Percentiles rank a stretch among this genome's conserved stretches.
These are phyloP conservation scores for Dichotomopilus funicola DNA, from an alignment of 2,329 filamentous ascomycete genomes.

Conservation along the genomic window DNA sequence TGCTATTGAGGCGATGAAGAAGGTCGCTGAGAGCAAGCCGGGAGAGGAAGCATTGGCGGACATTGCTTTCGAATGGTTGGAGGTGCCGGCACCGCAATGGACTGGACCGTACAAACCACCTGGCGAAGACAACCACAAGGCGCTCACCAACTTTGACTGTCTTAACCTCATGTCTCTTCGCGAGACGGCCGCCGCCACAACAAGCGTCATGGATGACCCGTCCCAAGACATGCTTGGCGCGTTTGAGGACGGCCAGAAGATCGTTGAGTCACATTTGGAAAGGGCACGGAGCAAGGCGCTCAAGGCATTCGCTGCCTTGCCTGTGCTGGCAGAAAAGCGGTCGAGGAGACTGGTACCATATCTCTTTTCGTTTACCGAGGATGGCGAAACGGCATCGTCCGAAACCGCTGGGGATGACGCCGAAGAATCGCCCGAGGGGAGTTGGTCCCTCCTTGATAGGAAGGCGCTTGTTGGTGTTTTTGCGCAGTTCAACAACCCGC, in stretches of 20 bases:
- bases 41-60: slow-evolving; percentile 68
- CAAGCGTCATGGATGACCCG: slow-evolving; percentile 46
- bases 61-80: slow-evolving; percentile 73
- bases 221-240: slow-evolving; percentile 52
- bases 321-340: slow-evolving; percentile 74
- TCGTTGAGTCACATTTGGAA: slow-evolving; percentile 42
- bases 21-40: slow-evolving; percentile 61
- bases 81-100: slow-evolving; percentile 50
- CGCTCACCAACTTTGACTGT: slow-evolving; percentile 75
- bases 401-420: slow-evolving; percentile 29
- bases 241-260: slow-evolving; percentile 59
- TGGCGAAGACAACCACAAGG: slow-evolving; percentile 30
- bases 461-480: slow-evolving; percentile 78
- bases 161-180: slow-evolving; percentile 61
- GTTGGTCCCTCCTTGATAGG: slow-evolving; percentile 73
- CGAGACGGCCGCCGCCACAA: slow-evolving; percentile 43
- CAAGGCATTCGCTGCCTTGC: slow-evolving; percentile 66
- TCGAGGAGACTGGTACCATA: slow-evolving; percentile 81
- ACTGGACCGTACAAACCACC: slow-evolving; percentile 35
- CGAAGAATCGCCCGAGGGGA: slow-evolving; percentile 32
- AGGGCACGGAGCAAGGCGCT: slow-evolving; percentile 71
- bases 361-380: slow-evolving; percentile 72
- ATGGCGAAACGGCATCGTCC: slow-evolving; percentile 37
- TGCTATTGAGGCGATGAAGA: slow-evolving; percentile 65
- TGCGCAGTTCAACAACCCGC: slow-evolving; percentile 78